Percentiles rank a stretch among this genome's conserved stretches.
These are phyloP conservation scores for Umbelopsis isabellina DNA, from an alignment of 192 early-diverging fungal genomes.

Conservation along the genomic window DNA sequence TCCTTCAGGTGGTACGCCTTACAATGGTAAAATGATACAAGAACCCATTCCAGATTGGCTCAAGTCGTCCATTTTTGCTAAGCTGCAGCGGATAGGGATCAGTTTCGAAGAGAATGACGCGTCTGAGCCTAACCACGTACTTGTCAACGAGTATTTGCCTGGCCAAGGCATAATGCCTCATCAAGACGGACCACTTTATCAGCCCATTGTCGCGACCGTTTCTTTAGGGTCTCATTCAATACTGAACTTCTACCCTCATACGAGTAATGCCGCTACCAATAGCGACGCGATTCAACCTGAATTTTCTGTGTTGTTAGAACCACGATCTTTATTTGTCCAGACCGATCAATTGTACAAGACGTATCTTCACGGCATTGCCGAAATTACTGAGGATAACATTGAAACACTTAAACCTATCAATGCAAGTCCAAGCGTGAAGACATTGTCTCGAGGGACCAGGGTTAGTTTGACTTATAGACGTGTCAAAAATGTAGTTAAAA, in stretches of 20 bases:
- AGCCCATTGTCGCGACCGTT: constrained; percentile 54
- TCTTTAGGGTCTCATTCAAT: constrained; percentile 49
- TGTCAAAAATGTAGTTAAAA: constrained; percentile 13
- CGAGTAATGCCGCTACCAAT: not conserved
- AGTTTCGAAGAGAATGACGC: not conserved
- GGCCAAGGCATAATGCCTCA: constrained; percentile 60
- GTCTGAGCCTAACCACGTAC: constrained; percentile 47
- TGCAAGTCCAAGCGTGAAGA: not conserved
- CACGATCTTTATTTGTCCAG: constrained; percentile 47
- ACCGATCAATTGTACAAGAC: constrained; percentile 45
- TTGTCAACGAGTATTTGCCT: constrained; percentile 56
- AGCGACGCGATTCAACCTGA: constrained; percentile 25
- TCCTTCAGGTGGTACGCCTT: constrained; percentile 9
- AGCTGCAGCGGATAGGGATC: not conserved
- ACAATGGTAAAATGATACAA: constrained; percentile 42
- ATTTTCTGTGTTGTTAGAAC: constrained; percentile 49
- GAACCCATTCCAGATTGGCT: constrained; percentile 49
- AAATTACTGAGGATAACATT: constrained; percentile 35
- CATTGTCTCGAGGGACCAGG: not conserved
- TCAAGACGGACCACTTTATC: constrained; percentile 54
- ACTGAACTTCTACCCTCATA: constrained; percentile 47
- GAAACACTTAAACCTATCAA: constrained; percentile 1
- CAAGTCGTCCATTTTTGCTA: constrained; percentile 24
- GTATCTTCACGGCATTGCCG: constrained; percentile 52
- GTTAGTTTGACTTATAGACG: constrained; percentile 29